Base-by-base conservation (phyloP, 495 filamentous ascomycete genomes). In the Monascus purpureus region DNA sequence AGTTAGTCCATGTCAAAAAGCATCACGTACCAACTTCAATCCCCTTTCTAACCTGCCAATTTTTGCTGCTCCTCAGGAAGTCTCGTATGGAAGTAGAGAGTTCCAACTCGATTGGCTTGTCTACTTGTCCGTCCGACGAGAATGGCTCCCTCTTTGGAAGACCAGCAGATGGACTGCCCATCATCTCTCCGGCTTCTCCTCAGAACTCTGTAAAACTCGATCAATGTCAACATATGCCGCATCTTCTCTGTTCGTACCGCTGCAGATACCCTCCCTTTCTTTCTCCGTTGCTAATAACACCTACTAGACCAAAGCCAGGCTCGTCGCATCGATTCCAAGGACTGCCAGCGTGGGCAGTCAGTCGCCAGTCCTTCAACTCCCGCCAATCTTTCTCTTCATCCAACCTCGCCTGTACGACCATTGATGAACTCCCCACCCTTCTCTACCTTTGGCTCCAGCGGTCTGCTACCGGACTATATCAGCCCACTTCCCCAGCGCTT, bases 401-500 rank as follows among this genome's bases (percentile, higher is more conserved):
- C 50, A 15, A 52, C 51, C 11, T 40, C 53, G 20, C 57, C 57
- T 40, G 57, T 63, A 23, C 59, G 57, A 29, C 54, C 63, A 24
- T 29, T 62, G 17, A 44, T 65, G 15, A 54, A 59, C n/a, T n/a
- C n/a, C 31, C 48, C 58, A 30, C 42, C 45, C 13, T 58, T 60
- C 36, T 55, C 43, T 18, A 55, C 40, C 25, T 15, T 40, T 8
- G 49, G 43, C 28, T 32, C 49, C 15, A 40, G 44, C 9, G 49
- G 41, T 9, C 54, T 85, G 25, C 26, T 28, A 7, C 81, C 81
- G 1, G 60, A 65, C 17, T 93, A 81, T 48, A 72, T 90, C 46
- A 73, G 80, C 42, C 73, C 80, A 15, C 65, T 86, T 2, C 78
- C 83, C 1, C 46, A 64, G 4, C 70, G 72, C 29, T 72, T 87